Evolutionary conservation across 2,329 filamentous ascomycete genomes (phyloP), one percentile per base, ranked within the genome.

Genomic region (Harringtonia aguacate): DNA sequence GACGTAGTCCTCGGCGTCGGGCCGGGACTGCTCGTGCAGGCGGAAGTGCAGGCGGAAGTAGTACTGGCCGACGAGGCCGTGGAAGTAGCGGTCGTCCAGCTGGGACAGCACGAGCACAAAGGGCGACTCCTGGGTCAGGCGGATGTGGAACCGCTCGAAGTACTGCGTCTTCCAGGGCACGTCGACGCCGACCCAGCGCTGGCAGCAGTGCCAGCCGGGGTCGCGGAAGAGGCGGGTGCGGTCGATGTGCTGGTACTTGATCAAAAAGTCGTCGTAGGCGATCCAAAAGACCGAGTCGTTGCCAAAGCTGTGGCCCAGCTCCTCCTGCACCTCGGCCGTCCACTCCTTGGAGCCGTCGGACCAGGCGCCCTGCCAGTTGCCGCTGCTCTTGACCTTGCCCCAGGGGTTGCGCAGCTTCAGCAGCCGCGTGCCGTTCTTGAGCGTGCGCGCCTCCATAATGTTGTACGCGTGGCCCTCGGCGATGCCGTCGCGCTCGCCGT

Each of bases 321-420:
- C 79, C 47, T 78, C 64, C 62, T 90, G 79, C 75, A 82, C 86
- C 52, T 88, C 80, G 0, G 84, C 70, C 1, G 84, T 90, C 86
- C 86, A 94, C 60, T 90, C 81, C 54, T 86, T 84, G 8, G 82
- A 86, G 0, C 86, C 86, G 55, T 92, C 86, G 4, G 69, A 70
- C 85, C 86, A 92, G 2, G 84, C 70, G 2, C 86, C 86, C 27
- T 76, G 83, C 85, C 86, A 92, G 61, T 88, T 86, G 28, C 75
- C 77, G 24, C 10, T 27, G 50, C 79, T 78, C 62, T 89, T 85
- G 21, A 75, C 75, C 49, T 79, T 78, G 1, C 86, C 86, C 86
- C 85, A 92, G 0, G 86, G 86, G 53, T 92, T 92, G 50, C 70
- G 74, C 33, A 86, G 64, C 41, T 79, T 71, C 3, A 87, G 65